phyloP scores from a whole-genome alignment of 768 basidiomycete genomes.

The Grammothele lineata region DNA sequence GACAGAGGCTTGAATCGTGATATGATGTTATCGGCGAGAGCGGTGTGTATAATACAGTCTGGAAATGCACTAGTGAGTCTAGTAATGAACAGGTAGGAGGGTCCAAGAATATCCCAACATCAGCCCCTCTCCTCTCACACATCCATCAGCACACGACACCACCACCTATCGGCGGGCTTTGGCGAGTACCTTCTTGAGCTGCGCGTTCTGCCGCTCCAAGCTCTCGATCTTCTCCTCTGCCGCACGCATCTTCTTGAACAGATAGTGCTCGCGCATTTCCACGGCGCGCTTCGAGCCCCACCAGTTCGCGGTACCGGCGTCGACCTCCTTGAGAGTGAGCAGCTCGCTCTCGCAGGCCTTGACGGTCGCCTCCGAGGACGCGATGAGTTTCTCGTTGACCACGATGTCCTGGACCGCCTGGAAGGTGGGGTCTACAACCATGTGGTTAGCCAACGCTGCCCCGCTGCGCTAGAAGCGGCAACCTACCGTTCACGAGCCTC shows the following conservation, averaged over 20 bases:
- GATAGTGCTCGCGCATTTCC: conserved; percentile 55
- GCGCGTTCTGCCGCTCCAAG: conserved; percentile 67
- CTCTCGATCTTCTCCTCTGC: conserved; percentile 63
- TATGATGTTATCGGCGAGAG: too few relatives aligned
- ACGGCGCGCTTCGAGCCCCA: conserved; percentile 48
- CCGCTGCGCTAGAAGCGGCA: background rate
- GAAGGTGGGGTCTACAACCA: conserved; percentile 63
- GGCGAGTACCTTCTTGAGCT: conserved; percentile 47
- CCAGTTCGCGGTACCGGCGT: conserved; percentile 41
- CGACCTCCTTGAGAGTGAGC: conserved; percentile 58
- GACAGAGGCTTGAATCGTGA: too few relatives aligned
- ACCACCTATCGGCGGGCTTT: background rate
- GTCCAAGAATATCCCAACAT: too few relatives aligned
- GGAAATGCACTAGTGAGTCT: too few relatives aligned
- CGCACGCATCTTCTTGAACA: conserved; percentile 71
- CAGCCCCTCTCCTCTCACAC: too few relatives aligned
- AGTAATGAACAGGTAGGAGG: too few relatives aligned
- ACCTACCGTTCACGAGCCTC: conserved; percentile 68
- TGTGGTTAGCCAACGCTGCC: too few relatives aligned
- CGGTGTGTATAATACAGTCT: too few relatives aligned
- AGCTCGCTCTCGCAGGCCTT: conserved; percentile 76
- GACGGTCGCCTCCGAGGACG: conserved; percentile 57
- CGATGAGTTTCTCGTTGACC: conserved; percentile 65
- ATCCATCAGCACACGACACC: too few relatives aligned
- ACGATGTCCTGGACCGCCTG: conserved; percentile 77